phyloP scores from a whole-genome alignment of 768 basidiomycete genomes.

The Trametes coccinea region DNA sequence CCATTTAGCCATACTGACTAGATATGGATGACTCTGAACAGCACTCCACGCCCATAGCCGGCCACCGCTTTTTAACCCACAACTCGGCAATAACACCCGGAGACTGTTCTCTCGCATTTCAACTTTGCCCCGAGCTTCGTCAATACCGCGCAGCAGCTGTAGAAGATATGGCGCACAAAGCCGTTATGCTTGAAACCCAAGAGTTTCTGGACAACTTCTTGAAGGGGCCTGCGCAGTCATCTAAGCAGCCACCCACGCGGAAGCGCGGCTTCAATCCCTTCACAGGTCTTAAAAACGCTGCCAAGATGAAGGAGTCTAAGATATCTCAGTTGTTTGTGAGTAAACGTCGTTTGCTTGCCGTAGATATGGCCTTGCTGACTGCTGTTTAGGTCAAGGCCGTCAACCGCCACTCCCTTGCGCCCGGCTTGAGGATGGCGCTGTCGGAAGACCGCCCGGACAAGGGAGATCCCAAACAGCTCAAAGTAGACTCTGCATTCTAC shows the following conservation, averaged over 20 bases:
- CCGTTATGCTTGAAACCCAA: background rate
- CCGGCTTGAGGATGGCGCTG: background rate
- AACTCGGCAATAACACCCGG: no score
- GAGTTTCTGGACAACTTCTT: background rate
- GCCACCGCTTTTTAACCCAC: no score
- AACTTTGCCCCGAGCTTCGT: no score
- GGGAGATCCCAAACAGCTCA: background rate
- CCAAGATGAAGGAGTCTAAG: background rate
- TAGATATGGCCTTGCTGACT: no score
- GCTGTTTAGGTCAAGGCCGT: background rate
- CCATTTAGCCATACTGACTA: no score
- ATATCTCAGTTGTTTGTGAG: background rate
- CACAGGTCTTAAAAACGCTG: background rate
- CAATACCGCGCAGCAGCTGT: background rate
- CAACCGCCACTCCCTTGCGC: background rate
- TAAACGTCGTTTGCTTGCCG: background rate
- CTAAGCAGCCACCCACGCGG: background rate
- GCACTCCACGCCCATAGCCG: no score
- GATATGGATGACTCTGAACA: no score
- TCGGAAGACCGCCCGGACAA: background rate
- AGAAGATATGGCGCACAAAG: constrained; percentile 10
- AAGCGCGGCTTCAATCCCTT: background rate
- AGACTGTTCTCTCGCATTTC: no score
- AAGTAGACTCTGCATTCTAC: constrained; percentile 8
- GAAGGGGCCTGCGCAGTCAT: background rate